Percentiles rank a stretch among this genome's conserved stretches.
Conservation (phyloP, 164 flowering plant genomes). For the Euptelea pleiosperma region DNA sequence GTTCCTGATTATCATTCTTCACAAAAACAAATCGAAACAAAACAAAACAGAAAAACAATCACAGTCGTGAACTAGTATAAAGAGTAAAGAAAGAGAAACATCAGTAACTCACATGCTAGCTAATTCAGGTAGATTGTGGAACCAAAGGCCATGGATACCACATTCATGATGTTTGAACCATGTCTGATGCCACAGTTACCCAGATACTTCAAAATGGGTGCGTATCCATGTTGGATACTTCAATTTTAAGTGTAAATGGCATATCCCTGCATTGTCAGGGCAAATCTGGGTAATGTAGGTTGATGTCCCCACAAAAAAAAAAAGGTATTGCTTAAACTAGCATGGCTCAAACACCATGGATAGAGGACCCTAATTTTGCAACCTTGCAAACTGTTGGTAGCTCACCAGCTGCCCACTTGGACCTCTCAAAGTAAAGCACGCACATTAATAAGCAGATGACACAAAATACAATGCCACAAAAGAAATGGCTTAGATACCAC, state of each 20-base stretch:
- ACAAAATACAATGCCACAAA: not conserved
- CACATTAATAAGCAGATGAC: too few species aligned
- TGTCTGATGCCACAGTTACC: too few species aligned
- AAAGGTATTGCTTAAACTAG: too few species aligned
- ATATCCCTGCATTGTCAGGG: too few species aligned
- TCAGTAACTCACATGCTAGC: not conserved
- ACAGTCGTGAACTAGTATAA: not conserved
- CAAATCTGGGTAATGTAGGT: too few species aligned
- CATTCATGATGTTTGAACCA: not conserved
- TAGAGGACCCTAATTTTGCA: not conserved
- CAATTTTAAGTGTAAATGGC: too few species aligned
- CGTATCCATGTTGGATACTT: too few species aligned
- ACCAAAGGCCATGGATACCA: not conserved
- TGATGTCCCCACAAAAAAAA: too few species aligned
- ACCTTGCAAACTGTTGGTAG: not conserved
- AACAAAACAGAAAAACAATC: constrained; percentile 5
- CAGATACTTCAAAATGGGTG: too few species aligned
- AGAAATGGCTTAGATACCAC: not conserved
- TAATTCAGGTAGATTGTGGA: not conserved
- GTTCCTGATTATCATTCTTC: constrained; percentile 53
- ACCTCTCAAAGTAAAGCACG: not conserved
- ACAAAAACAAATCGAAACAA: constrained; percentile 5
- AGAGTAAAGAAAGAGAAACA: not conserved
- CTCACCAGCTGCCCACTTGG: not conserved
- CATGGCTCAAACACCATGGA: not conserved